phyloP scores from a whole-genome alignment of 2,329 filamentous ascomycete genomes.

The Pseudopithomyces maydicus region DNA sequence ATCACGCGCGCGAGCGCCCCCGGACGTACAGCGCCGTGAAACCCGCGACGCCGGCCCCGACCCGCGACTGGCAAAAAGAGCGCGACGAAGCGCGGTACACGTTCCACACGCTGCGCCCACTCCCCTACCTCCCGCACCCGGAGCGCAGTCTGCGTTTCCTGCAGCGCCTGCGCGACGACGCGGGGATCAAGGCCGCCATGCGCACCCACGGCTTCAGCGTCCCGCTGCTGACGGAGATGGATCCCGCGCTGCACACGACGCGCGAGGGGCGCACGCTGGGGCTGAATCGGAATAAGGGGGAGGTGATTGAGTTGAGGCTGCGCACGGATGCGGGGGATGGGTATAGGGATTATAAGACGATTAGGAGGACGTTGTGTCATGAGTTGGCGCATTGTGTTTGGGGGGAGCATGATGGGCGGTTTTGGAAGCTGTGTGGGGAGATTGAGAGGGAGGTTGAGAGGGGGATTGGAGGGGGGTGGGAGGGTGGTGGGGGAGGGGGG shows the following conservation, averaged over 20 bases:
- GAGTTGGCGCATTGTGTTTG: constrained; percentile 93
- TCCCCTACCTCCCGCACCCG: constrained; percentile 78
- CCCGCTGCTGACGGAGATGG: constrained; percentile 90
- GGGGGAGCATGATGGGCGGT: constrained; percentile 80
- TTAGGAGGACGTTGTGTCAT: constrained; percentile 90
- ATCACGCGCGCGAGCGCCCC: constrained; percentile 45
- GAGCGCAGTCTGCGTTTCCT: constrained; percentile 74
- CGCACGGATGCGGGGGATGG: constrained; percentile 95
- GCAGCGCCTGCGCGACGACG: constrained; percentile 76
- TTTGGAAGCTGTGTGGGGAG: constrained; percentile 86
- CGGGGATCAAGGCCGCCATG: constrained; percentile 86
- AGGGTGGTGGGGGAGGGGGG: constrained; percentile 37
- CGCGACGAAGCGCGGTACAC: constrained; percentile 74
- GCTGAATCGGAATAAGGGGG: constrained; percentile 83
- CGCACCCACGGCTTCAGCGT: constrained; percentile 82
- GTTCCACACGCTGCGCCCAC: constrained; percentile 76
- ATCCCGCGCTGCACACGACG: constrained; percentile 81
- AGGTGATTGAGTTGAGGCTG: constrained; percentile 87
- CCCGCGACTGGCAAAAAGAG: constrained; percentile 52
- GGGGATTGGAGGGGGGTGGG: constrained; percentile 81
- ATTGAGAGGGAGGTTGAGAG: constrained; percentile 86
- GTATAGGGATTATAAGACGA: constrained; percentile 89
- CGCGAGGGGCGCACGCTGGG: constrained; percentile 84
- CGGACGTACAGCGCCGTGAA: constrained; percentile 28
- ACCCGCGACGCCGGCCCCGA: constrained; percentile 45